Conservation (phyloP, 2,329 filamentous ascomycete species). For the Thielaviopsis cerberus region DNA sequence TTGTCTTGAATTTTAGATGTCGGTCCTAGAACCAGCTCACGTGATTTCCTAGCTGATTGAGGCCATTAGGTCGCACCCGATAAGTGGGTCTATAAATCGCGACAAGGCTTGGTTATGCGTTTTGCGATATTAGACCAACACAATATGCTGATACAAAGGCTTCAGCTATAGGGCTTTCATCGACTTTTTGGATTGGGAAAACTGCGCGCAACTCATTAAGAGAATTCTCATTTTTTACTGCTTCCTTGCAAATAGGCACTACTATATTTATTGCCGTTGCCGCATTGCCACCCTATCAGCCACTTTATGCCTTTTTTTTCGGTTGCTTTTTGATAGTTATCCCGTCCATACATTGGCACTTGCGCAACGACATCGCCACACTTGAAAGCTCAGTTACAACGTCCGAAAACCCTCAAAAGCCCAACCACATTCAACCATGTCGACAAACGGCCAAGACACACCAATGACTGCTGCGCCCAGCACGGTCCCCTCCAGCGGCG, state of each 20-base stretch:
- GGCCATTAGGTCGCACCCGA: not conserved
- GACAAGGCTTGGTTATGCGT: not conserved
- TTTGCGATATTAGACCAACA: no score
- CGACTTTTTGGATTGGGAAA: not conserved
- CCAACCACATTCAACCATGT: not conserved
- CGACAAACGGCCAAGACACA: not conserved
- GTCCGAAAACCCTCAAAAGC: not conserved
- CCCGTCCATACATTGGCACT: not conserved
- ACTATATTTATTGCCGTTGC: not conserved
- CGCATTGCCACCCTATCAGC: not conserved
- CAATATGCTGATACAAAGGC: not conserved
- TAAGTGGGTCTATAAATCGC: not conserved
- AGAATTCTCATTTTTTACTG: not conserved
- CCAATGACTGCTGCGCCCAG: not conserved
- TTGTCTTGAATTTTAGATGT: no score
- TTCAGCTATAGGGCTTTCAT: not conserved
- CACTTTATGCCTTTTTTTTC: not conserved
- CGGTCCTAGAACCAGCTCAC: no score
- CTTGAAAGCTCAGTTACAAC: not conserved
- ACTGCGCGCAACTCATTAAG: not conserved
- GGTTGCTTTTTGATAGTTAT: not conserved
- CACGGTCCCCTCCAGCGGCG: not conserved
- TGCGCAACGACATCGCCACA: not conserved
- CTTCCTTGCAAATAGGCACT: not conserved
- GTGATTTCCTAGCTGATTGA: not conserved